Conservation (phyloP, 129 eudicot species). For the Chrysanthemum lavandulifolium region DNA sequence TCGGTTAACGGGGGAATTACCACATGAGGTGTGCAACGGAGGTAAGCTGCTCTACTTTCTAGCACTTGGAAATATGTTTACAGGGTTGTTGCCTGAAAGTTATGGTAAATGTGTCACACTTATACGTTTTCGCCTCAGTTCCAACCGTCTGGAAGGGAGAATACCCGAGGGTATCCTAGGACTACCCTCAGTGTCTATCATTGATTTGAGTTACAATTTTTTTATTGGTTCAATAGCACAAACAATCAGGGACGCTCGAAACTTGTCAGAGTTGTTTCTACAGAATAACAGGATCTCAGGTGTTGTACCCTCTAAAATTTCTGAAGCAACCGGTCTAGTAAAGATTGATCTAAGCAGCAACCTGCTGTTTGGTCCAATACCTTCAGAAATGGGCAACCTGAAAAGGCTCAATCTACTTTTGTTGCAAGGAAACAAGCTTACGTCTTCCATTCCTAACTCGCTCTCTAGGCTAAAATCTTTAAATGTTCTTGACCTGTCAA, state of each 20-base stretch:
- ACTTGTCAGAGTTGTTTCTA: slow-evolving; percentile 68
- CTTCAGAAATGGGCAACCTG: slow-evolving; percentile 66
- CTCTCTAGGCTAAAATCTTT: background rate
- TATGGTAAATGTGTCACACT: slow-evolving; percentile 57
- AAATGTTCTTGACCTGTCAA: background rate
- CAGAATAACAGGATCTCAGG: slow-evolving; percentile 38
- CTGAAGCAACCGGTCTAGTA: slow-evolving; percentile 62
- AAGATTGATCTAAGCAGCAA: slow-evolving; percentile 83
- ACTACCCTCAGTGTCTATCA: slow-evolving; percentile 66
- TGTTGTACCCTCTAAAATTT: slow-evolving; percentile 23
- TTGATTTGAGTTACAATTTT: slow-evolving; percentile 61
- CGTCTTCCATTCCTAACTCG: slow-evolving; percentile 55
- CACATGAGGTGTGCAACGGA: slow-evolving; percentile 59
- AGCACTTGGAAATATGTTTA: slow-evolving; percentile 55
- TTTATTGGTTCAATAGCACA: slow-evolving; percentile 58
- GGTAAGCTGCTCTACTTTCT: slow-evolving; percentile 70
- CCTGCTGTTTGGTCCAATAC: slow-evolving; percentile 71
- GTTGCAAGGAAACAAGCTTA: slow-evolving; percentile 61
- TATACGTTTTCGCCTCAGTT: slow-evolving; percentile 70
- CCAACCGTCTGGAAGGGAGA: slow-evolving; percentile 43
- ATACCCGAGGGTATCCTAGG: slow-evolving; percentile 59
- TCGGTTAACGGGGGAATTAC: slow-evolving; percentile 58
- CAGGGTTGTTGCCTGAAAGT: slow-evolving; percentile 60
- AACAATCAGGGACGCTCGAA: slow-evolving; percentile 49
- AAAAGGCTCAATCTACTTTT: slow-evolving; percentile 52